Evolutionary conservation across 352 stramenopile species (phyloP), one percentile per base, ranked within the genome.

Genomic region (Aphanomyces euteiches): DNA sequence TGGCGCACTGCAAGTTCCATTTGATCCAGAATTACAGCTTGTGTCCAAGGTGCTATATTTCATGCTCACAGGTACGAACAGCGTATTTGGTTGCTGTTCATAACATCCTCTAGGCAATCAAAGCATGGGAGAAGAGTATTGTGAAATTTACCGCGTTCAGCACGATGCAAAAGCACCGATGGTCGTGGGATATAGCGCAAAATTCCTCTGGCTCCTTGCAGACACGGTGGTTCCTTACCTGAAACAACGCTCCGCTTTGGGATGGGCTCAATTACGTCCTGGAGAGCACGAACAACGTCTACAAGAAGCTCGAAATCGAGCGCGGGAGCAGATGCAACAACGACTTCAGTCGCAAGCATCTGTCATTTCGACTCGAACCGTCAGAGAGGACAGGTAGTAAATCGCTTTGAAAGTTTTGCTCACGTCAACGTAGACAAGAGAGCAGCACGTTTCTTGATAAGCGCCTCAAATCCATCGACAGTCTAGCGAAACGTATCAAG

Each of bases 71-170:
- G 64, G 63, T 69, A 53, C 37, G 3, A 41, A 17, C 41, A 8
- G n/a, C 56, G 13, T 7, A 37, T 67, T 8, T 7, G 19, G 7
- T 41, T 4, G 3, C 17, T 34, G 43, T 41, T 12, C 58, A 41
- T 64, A 56, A 41, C 39, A 19, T 58, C 28, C 41, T 15, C 13
- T n/a, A 69, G 63, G 64, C 19, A 48, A 21, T 47, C 88, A 96
- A 66, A 93, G 86, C 43, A 78, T 96, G n/a, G 88, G 88, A 7
- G 88, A 96, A 68, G 88, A 96, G 58, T 96, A 90, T 69, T 94
- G 88, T 53, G 87, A 94, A 58, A 78, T 94, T 12, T 80, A 93
- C 54, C 86, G 86, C 40, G 81, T 93, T 1, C 45, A 72, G 13
- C 43, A 47, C 10, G 57, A 40, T 57, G 21, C 34, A 0, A 57